These are phyloP conservation scores for Asterochloris erici DNA, from an alignment of 139 green algal genomes.

Conservation along the genomic window DNA sequence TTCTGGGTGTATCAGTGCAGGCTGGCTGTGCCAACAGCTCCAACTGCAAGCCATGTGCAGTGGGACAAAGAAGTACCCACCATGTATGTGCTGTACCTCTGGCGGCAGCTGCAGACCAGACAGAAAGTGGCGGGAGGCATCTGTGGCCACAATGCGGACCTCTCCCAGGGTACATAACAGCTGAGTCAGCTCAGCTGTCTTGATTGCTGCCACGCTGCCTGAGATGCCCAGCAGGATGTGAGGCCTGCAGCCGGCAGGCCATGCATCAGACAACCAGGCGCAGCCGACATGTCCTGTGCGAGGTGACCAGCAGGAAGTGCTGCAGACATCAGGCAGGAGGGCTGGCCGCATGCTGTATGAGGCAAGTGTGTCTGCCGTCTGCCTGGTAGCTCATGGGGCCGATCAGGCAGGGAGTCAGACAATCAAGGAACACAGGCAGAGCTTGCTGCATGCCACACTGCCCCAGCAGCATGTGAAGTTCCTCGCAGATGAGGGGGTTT, in stretches of 20 bases:
- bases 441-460: background rate
- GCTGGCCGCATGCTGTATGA: background rate
- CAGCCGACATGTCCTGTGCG: background rate
- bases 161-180: slow-evolving; percentile 45
- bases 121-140: slow-evolving; percentile 56
- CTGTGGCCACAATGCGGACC: slow-evolving; percentile 55
- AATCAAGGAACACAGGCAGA: background rate
- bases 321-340: background rate
- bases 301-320: background rate
- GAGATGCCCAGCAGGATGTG: slow-evolving; percentile 56
- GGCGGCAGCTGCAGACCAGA: slow-evolving; percentile 23
- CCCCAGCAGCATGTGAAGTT: background rate
- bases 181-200: slow-evolving; percentile 43
- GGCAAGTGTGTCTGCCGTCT: background rate
- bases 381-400: slow-evolving; percentile 12
- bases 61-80: background rate
- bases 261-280: background rate
- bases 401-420: background rate
- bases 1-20: background rate
- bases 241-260: slow-evolving; percentile 14
- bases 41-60: no score
- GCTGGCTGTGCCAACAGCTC: no score
- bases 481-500: no score
- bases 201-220: slow-evolving; percentile 78
- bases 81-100: slow-evolving; percentile 11